Evolutionary conservation across 176 grass and related monocot genomes (phyloP).

Genomic region (Avena sativa): DNA sequence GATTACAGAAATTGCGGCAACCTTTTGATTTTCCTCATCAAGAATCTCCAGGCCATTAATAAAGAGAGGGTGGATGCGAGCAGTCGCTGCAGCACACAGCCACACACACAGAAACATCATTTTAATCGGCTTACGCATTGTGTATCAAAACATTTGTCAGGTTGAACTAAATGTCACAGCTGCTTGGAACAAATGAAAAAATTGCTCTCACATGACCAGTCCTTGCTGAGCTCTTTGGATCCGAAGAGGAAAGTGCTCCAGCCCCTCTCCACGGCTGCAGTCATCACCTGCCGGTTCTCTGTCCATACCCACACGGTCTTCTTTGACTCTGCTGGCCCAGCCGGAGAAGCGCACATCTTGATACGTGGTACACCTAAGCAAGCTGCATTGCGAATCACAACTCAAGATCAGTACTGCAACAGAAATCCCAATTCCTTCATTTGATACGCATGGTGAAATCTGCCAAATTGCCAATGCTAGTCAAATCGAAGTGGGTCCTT

Average conservation of each 20-base stretch:
- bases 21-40: constrained; percentile 51
- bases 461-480: not conserved
- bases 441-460: not conserved
- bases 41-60: constrained; percentile 62
- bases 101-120: not conserved
- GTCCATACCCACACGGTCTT: constrained; percentile 97
- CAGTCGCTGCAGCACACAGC: constrained; percentile 58
- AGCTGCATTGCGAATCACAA: constrained; percentile 35
- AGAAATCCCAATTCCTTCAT: not conserved
- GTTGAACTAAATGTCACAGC: not conserved
- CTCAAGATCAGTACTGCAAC: constrained; percentile 4
- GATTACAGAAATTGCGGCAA: constrained; percentile 69
- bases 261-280: constrained; percentile 82
- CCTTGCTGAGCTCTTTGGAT: constrained; percentile 69
- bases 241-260: constrained; percentile 91
- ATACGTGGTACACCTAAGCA: not conserved
- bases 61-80: constrained; percentile 79
- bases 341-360: constrained; percentile 44
- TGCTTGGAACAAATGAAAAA: not conserved
- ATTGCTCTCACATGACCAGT: constrained; percentile 79
- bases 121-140: not conserved
- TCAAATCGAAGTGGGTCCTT: not conserved
- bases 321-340: constrained; percentile 25
- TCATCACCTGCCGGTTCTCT: constrained; percentile 77
- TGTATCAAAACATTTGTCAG: not conserved